Conservation (phyloP, 2,329 filamentous ascomycete species). For the Emydomyces testavorans region DNA sequence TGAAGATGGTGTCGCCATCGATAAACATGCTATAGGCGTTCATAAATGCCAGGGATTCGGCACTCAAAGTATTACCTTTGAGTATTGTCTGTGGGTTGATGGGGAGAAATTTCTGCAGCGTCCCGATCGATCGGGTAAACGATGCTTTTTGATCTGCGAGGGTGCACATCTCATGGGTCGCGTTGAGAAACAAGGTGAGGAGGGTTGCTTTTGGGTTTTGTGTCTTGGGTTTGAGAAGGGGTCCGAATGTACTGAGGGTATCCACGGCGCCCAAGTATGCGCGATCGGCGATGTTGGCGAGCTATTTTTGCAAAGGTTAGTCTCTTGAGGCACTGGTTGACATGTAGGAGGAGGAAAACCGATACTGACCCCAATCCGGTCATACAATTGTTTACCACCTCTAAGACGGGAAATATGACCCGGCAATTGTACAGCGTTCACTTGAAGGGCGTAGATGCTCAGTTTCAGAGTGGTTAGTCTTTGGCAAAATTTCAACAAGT, state of each 20-base stretch:
- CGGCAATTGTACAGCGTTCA: slow-evolving; percentile 22
- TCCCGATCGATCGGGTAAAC: not conserved
- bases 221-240: slow-evolving; percentile 24
- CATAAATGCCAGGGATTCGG: not conserved
- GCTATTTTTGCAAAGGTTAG: slow-evolving; percentile 19
- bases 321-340: not conserved
- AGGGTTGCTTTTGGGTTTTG: slow-evolving; percentile 34
- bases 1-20: not conserved
- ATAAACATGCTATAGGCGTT: not conserved
- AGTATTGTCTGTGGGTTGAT: not conserved
- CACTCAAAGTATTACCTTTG: slow-evolving; percentile 12
- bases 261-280: slow-evolving; percentile 24
- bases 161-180: slow-evolving; percentile 16
- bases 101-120: not conserved
- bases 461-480: slow-evolving; percentile 19
- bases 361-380: slow-evolving; percentile 30
- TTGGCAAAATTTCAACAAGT: slow-evolving; percentile 25
- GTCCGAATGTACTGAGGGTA: slow-evolving; percentile 23
- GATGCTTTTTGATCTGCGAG: not conserved
- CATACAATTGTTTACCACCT: slow-evolving; percentile 19
- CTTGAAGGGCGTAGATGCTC: slow-evolving; percentile 23
- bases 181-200: slow-evolving; percentile 35
- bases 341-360: not conserved
- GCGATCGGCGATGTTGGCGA: slow-evolving; percentile 33
- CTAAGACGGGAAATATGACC: not conserved